phyloP scores from a whole-genome alignment of 805 yeast genomes.

The Suhomyces xylopsoci region DNA sequence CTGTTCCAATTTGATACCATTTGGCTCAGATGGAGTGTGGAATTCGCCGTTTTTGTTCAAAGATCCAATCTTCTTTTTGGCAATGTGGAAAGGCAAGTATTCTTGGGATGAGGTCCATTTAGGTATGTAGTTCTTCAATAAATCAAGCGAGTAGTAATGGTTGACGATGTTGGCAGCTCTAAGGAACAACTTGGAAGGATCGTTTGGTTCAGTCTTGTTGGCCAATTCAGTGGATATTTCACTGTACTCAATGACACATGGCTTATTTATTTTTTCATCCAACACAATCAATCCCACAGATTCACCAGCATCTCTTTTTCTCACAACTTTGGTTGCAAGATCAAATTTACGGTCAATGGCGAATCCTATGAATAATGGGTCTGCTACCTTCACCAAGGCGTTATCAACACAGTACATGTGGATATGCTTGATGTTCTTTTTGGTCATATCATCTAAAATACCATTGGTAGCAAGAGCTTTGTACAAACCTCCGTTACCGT shows the following conservation, averaged over 20 bases:
- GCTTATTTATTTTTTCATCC: constrained; percentile 52
- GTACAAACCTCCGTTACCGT: constrained; percentile 97
- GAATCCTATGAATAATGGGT: constrained; percentile 86
- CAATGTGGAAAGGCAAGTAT: constrained; percentile 89
- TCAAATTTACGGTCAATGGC: constrained; percentile 64
- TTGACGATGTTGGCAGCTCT: constrained; percentile 97
- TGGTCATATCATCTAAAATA: constrained; percentile 63
- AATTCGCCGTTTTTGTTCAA: constrained; percentile 48
- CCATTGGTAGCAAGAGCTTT: constrained; percentile 68
- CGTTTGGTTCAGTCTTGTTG: constrained; percentile 57
- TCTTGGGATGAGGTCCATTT: constrained; percentile 66
- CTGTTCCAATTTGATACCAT: constrained; percentile 94
- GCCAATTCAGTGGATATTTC: constrained; percentile 80
- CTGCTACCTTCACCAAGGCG: constrained; percentile 86
- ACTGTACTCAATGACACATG: constrained; percentile 93
- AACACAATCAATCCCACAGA: constrained; percentile 89
- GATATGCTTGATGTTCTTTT: constrained; percentile 75
- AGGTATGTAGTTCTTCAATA: constrained; percentile 57
- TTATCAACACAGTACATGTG: constrained; percentile 98
- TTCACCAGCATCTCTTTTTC: constrained; percentile 85
- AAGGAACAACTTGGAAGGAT: constrained; percentile 52
- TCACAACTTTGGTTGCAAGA: constrained; percentile 90
- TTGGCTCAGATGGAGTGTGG: constrained; percentile 67
- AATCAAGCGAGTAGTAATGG: constrained; percentile 87
- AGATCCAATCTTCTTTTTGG: constrained; percentile 78